Percentiles rank a stretch among this genome's conserved stretches.
These are phyloP conservation scores for Exophiala sideris DNA, from an alignment of 2,329 filamentous ascomycete genomes.

Conservation along the genomic window DNA sequence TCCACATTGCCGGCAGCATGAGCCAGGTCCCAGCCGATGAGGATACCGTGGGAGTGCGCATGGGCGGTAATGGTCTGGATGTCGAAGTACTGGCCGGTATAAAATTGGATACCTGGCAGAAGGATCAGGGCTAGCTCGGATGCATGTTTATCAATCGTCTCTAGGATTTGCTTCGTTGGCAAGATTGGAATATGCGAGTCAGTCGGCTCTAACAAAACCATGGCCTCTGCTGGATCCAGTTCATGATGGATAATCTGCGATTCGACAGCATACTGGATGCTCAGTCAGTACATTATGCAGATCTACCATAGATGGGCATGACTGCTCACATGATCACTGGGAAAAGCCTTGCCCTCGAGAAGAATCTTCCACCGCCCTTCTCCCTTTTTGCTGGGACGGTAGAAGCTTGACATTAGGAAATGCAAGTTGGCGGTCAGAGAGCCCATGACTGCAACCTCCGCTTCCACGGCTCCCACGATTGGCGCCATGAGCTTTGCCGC, in stretches of 20 bases:
- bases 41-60: slow-evolving; percentile 67
- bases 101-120: slow-evolving; percentile 86
- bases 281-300: background rate
- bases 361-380: slow-evolving; percentile 67
- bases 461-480: slow-evolving; percentile 68
- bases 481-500: slow-evolving; percentile 67
- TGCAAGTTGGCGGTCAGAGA: slow-evolving; percentile 80
- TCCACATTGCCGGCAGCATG: slow-evolving; percentile 79
- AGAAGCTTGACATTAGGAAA: slow-evolving; percentile 80
- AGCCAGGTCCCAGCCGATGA: slow-evolving; percentile 83
- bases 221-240: slow-evolving; percentile 62
- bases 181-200: slow-evolving; percentile 55
- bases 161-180: slow-evolving; percentile 67
- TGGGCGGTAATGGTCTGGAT: slow-evolving; percentile 74
- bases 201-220: slow-evolving; percentile 69
- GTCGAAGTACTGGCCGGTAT: slow-evolving; percentile 84
- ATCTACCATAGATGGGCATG: background rate
- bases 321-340: slow-evolving; percentile 70
- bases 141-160: slow-evolving; percentile 70
- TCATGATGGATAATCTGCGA: slow-evolving; percentile 74
- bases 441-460: slow-evolving; percentile 84
- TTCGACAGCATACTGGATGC: slow-evolving; percentile 69
- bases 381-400: slow-evolving; percentile 60
- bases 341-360: slow-evolving; percentile 86
- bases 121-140: slow-evolving; percentile 70